These are phyloP conservation scores for Cordyceps farinosa DNA, from an alignment of 2,329 filamentous ascomycete genomes.

Conservation along the genomic window DNA sequence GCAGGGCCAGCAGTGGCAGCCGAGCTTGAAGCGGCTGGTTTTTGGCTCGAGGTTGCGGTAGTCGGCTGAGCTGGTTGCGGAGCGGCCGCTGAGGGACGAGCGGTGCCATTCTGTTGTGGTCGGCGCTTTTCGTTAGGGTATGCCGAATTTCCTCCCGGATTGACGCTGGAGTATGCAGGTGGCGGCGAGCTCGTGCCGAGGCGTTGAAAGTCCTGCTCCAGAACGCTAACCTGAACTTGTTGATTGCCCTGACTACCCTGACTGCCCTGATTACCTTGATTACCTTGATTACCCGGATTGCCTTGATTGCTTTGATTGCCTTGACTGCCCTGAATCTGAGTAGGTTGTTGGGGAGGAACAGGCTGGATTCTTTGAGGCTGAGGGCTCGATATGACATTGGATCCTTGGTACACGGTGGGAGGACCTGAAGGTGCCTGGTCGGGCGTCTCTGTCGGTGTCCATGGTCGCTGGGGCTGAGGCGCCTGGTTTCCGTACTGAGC, in stretches of 20 bases:
- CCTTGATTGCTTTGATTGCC: neutral
- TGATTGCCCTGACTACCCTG: conserved; percentile 13
- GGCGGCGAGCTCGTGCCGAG: conserved; percentile 82
- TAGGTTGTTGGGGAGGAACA: conserved; percentile 39
- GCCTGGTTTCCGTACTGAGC: conserved; percentile 65
- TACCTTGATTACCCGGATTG: no score
- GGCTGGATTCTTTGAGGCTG: conserved; percentile 41
- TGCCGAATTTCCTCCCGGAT: conserved; percentile 47
- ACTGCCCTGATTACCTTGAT: no score
- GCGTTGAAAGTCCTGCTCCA: conserved; percentile 82
- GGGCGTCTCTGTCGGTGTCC: conserved; percentile 91
- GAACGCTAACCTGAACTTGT: conserved; percentile 59
- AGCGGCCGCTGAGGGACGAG: conserved; percentile 24
- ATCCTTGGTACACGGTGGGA: conserved; percentile 87
- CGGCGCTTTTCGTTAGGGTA: conserved; percentile 79
- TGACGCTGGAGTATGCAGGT: conserved; percentile 89
- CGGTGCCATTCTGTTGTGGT: conserved; percentile 33
- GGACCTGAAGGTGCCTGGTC: conserved; percentile 84
- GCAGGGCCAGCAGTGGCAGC: conserved; percentile 33
- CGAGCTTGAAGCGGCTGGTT: conserved; percentile 19
- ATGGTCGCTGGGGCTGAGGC: conserved; percentile 57
- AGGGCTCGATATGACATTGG: conserved; percentile 61
- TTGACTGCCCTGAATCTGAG: conserved; percentile 25
- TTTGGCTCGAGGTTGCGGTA: conserved; percentile 23
- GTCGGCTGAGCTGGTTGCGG: conserved; percentile 31